These are phyloP conservation scores for Amoeboaphelidium occidentale DNA, from an alignment of 371 early-diverging fungal genomes.

Conservation along the genomic window DNA sequence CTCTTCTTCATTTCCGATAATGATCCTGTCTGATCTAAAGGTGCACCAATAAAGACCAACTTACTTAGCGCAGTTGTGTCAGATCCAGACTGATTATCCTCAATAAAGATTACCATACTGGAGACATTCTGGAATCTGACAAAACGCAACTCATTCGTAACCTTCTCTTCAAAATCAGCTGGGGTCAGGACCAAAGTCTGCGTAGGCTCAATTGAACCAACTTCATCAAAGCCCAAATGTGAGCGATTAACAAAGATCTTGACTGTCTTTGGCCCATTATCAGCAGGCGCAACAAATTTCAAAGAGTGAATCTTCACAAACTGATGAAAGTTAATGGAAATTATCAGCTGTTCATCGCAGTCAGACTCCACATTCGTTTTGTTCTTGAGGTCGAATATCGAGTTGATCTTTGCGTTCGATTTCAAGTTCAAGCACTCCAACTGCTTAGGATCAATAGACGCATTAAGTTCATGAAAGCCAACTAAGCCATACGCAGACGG, in stretches of 20 bases:
- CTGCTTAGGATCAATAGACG: too few species aligned
- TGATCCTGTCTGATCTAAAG: constrained; percentile 27
- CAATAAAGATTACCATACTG: constrained; percentile 30
- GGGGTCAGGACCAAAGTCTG: constrained; percentile 41
- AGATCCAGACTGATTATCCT: constrained; percentile 50
- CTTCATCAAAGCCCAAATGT: constrained; percentile 59
- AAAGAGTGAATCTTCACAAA: constrained; percentile 69
- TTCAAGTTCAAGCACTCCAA: too few species aligned
- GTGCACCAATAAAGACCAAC: constrained; percentile 46
- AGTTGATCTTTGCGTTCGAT: too few species aligned
- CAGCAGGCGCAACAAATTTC: constrained; percentile 38
- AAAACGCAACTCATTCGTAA: constrained; percentile 43
- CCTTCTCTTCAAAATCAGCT: constrained; percentile 32
- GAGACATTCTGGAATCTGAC: constrained; percentile 76
- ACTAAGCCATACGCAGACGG: too few species aligned
- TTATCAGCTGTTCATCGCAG: constrained; percentile 75
- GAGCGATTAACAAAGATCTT: constrained; percentile 53
- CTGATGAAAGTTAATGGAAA: constrained; percentile 49
- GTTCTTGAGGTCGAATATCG: too few species aligned
- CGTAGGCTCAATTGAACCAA: constrained; percentile 38
- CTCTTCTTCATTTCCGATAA: constrained; percentile 7
- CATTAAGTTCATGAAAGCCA: too few species aligned
- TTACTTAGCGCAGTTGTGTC: constrained; percentile 54
- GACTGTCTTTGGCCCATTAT: constrained; percentile 59
- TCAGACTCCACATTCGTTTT: constrained; percentile 50